Percentiles rank a stretch among this genome's conserved stretches.
Conservation (phyloP, 768 basidiomycete species). For the Macrocybe gigantea region DNA sequence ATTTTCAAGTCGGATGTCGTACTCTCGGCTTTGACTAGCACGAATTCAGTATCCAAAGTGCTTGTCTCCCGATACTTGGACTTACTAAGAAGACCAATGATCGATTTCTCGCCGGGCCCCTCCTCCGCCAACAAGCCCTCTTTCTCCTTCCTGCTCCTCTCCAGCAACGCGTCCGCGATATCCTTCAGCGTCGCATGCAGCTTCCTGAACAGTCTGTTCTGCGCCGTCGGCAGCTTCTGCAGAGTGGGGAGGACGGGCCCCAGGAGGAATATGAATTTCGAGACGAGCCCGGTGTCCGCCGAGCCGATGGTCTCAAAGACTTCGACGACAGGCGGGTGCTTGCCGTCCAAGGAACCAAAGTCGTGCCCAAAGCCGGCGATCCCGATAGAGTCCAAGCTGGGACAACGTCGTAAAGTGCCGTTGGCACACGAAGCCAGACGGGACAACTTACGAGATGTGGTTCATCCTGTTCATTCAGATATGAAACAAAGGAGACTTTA, state of each 20-base stretch:
- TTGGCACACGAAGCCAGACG: no score
- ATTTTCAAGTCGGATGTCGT: slow-evolving; percentile 23
- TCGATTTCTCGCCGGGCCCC: slow-evolving; percentile 28
- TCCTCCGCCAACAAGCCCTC: slow-evolving; percentile 15
- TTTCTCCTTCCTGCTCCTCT: slow-evolving; percentile 26
- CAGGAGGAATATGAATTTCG: slow-evolving; percentile 28
- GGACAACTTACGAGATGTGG: slow-evolving; percentile 30
- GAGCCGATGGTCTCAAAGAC: slow-evolving; percentile 32
- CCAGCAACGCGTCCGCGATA: slow-evolving; percentile 34
- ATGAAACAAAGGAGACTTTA: slow-evolving; percentile 33
- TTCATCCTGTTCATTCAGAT: slow-evolving; percentile 30
- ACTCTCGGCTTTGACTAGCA: slow-evolving; percentile 29
- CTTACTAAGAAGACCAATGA: slow-evolving; percentile 31
- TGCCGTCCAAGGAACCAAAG: slow-evolving; percentile 48
- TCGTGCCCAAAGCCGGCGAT: slow-evolving; percentile 56
- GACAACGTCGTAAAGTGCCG: neutral
- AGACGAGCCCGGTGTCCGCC: slow-evolving; percentile 18
- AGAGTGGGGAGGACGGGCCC: slow-evolving; percentile 30
- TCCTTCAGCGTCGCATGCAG: slow-evolving; percentile 27
- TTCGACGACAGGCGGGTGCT: slow-evolving; percentile 32
- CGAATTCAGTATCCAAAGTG: neutral
- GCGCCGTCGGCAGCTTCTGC: slow-evolving; percentile 26
- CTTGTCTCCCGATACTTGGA: neutral
- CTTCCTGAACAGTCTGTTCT: slow-evolving; percentile 21
- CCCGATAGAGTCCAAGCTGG: slow-evolving; percentile 52